Percentiles rank a stretch among this genome's conserved stretches.
Evolutionary conservation across 345 rosid species (phyloP).

Genomic region (Melaleuca alternifolia): DNA sequence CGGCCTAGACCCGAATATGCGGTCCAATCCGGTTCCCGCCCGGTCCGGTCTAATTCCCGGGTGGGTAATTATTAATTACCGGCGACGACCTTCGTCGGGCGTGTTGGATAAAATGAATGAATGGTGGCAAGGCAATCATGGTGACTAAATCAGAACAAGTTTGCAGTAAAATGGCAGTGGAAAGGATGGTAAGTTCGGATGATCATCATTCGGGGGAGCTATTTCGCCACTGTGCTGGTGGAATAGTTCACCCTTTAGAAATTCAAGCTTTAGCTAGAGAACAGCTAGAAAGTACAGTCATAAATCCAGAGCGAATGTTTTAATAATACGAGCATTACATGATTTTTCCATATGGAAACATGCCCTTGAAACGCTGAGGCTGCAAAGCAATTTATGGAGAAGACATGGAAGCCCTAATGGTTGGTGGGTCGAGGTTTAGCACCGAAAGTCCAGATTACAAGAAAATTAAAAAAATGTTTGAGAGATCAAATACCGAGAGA

Average conservation of each 20-base stretch:
- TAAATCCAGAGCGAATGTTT: neutral
- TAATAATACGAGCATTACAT: neutral
- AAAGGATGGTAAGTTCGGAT: neutral
- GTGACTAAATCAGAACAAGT: neutral
- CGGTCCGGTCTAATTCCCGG: no score
- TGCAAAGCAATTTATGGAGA: neutral
- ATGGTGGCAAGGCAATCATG: neutral
- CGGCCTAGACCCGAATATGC: no score
- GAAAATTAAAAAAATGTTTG: neutral
- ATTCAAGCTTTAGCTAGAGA: conserved; percentile 1
- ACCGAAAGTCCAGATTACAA: neutral
- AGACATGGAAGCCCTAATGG: neutral
- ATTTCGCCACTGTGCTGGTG: neutral
- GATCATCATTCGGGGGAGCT: neutral
- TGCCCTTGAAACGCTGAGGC: neutral
- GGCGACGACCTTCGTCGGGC: no score
- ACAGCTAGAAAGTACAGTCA: neutral
- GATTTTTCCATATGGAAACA: neutral
- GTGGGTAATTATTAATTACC: no score
- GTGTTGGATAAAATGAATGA: no score
- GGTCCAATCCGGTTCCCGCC: no score
- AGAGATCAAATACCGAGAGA: neutral
- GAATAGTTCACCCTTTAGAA: neutral
- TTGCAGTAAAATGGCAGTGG: neutral
- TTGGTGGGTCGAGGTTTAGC: neutral